These are phyloP conservation scores for Kokia cookei DNA, from an alignment of 441 rosid genomes.

Conservation along the genomic window DNA sequence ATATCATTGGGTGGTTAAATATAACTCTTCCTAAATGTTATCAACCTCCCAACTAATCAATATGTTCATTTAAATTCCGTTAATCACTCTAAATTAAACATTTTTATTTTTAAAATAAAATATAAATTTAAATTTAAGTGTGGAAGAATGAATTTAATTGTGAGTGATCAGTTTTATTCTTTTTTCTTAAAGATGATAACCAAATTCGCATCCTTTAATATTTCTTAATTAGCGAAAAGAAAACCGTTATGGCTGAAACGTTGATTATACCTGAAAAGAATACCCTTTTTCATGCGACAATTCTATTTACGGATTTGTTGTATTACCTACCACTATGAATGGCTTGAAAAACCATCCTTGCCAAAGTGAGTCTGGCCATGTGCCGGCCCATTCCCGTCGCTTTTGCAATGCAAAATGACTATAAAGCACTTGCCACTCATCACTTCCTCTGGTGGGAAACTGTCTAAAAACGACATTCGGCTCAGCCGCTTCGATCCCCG, in stretches of 20 bases:
- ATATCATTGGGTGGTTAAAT: too few relatives aligned
- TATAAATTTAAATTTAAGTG: too few relatives aligned
- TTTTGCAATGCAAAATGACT: neutral
- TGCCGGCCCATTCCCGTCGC: neutral
- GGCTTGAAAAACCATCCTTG: neutral
- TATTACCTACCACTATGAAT: neutral
- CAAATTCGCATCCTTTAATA: too few relatives aligned
- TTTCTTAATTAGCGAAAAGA: too few relatives aligned
- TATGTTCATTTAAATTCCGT: too few relatives aligned
- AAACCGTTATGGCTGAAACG: neutral
- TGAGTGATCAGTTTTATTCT: too few relatives aligned
- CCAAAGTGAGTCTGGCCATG: neutral
- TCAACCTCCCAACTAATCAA: too few relatives aligned
- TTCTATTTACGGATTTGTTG: neutral
- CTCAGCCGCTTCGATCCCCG: neutral
- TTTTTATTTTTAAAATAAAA: too few relatives aligned
- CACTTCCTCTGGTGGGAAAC: neutral
- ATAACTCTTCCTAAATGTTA: too few relatives aligned
- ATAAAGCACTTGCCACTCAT: neutral
- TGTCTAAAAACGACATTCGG: neutral
- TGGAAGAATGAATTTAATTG: too few relatives aligned
- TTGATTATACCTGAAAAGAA: neutral
- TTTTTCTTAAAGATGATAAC: too few relatives aligned
- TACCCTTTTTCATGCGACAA: neutral
- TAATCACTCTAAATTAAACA: too few relatives aligned